Conservation (phyloP, 108 stramenopile species). For the Fragilaria crotonensis region DNA sequence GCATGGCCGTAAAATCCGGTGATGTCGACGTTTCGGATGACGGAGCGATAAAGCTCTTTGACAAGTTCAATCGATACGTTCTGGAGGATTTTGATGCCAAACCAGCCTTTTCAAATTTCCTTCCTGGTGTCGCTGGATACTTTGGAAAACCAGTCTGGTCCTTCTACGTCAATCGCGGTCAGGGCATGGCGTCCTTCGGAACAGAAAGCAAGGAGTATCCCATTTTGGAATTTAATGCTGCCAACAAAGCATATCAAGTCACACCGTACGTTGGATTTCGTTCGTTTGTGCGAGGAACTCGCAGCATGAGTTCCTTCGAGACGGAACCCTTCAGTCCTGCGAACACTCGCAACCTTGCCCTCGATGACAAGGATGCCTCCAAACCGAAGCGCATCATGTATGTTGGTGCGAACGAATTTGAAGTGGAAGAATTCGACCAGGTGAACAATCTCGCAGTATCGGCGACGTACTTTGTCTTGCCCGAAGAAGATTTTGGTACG, state of each 20-base stretch:
- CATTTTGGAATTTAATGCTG: slow-evolving; percentile 86
- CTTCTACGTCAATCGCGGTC: slow-evolving; percentile 96
- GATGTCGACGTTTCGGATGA: slow-evolving; percentile 13
- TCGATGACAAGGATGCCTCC: slow-evolving; percentile 33
- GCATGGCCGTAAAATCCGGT: slow-evolving; percentile 12
- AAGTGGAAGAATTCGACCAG: slow-evolving; percentile 77
- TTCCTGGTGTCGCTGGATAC: slow-evolving; percentile 84
- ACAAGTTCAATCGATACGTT: slow-evolving; percentile 58
- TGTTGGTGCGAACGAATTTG: slow-evolving; percentile 90
- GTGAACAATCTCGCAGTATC: slow-evolving; percentile 63
- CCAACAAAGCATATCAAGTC: slow-evolving; percentile 93
- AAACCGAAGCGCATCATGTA: slow-evolving; percentile 83
- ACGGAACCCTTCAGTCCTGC: slow-evolving; percentile 70
- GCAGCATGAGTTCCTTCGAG: slow-evolving; percentile 45
- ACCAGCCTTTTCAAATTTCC: slow-evolving; percentile 77
- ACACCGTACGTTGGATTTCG: slow-evolving; percentile 91
- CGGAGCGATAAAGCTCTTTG: slow-evolving; percentile 50
- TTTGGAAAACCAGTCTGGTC: slow-evolving; percentile 90
- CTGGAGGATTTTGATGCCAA: slow-evolving; percentile 80
- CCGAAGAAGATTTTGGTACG: slow-evolving; percentile 82
- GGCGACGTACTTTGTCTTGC: slow-evolving; percentile 83
- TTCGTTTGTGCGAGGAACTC: slow-evolving; percentile 80
- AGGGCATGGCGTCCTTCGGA: slow-evolving; percentile 86
- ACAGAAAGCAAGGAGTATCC: slow-evolving; percentile 83
- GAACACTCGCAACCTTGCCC: slow-evolving; percentile 44